Base-by-base conservation (phyloP, 176 grass and related monocot genomes). In the Secale cereale region DNA sequence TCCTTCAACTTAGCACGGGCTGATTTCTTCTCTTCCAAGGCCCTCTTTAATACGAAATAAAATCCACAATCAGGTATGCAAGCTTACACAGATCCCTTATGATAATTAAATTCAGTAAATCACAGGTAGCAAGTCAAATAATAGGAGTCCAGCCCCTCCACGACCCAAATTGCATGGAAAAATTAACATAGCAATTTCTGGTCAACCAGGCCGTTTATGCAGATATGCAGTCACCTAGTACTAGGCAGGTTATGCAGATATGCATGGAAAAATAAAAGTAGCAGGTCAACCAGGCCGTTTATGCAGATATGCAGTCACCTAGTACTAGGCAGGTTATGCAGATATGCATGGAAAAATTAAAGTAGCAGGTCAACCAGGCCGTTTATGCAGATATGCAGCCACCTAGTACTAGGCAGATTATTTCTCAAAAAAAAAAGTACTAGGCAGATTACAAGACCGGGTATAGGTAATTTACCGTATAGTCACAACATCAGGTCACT, bases 21-120 rank as follows among this genome's bases (percentile, higher is more conserved):
- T 36, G 80, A 65, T 57, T 92, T 98, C 81, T 93, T 98, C 78
- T 95, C 95, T 68, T 95, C 95, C 26, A 95, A 70, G 10, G 81
- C 89, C 37, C 81, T 89, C 95, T 95, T 88, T 81, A 26, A 76
- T 31, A 73, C 35, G 41, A 88, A 78, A 77, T 40, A 83, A 73
- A 89, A 30, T 45, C 4, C 33, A 59, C 13, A 61, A 19, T 72
- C 54, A 87, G 40, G 46, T 41, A 79, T 82, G 16, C 57, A 74
- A 48, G 35, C 13, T 78, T 75, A 12, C 4, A 86, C 41, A 74
- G n/a, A 70, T 70, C 6, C 23, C 45, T 29, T 41, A 37, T 10
- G 28, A 77, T 87, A 35, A 17, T 67, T 57, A 14, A 31, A 48
- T 59, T 59, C 4, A 56, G 15, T 32, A 62, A 30, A 62, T 63